Conservation (phyloP, 1,284 basidiomycete genomes). For the Marasmius sp. region DNA sequence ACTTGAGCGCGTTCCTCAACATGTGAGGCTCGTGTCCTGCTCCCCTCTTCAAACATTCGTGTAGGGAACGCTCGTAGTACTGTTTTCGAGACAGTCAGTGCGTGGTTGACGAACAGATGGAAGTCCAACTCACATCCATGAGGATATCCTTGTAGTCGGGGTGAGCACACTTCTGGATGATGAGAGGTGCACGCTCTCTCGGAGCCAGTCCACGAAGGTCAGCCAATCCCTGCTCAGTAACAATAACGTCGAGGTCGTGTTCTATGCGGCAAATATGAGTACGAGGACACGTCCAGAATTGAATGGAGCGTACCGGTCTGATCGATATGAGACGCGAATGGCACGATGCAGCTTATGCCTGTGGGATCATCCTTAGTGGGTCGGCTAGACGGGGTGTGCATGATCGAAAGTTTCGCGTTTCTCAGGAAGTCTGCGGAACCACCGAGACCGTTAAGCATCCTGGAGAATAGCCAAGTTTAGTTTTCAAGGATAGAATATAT, state of each 20-base stretch:
- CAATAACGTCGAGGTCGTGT: slow-evolving; percentile 46
- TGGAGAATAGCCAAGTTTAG: slow-evolving; percentile 16
- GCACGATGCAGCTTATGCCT: slow-evolving; percentile 52
- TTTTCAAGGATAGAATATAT: neutral
- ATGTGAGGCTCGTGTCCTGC: slow-evolving; percentile 53
- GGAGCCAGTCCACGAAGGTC: slow-evolving; percentile 50
- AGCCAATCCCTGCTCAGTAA: slow-evolving; percentile 50
- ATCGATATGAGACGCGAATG: slow-evolving; percentile 50
- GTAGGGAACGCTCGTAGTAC: slow-evolving; percentile 47
- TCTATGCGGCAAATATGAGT: slow-evolving; percentile 23
- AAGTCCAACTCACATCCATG: slow-evolving; percentile 30
- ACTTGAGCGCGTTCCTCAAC: slow-evolving; percentile 47
- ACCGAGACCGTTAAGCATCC: slow-evolving; percentile 53
- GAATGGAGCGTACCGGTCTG: slow-evolving; percentile 38
- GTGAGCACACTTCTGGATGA: slow-evolving; percentile 52
- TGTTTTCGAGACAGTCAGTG: slow-evolving; percentile 13
- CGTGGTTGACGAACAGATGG: neutral
- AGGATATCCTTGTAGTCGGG: slow-evolving; percentile 47
- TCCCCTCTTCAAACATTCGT: slow-evolving; percentile 45
- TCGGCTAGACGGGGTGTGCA: slow-evolving; percentile 52
- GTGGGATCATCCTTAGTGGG: slow-evolving; percentile 48
- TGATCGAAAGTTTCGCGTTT: slow-evolving; percentile 51
- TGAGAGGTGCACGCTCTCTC: slow-evolving; percentile 46
- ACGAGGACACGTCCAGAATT: neutral
- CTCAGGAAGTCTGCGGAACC: slow-evolving; percentile 51